A percentile compares a stretch with the other conserved stretches of the same genome.
Conservation (phyloP, 164 flowering plant species). For the Macadamia integrifolia region DNA sequence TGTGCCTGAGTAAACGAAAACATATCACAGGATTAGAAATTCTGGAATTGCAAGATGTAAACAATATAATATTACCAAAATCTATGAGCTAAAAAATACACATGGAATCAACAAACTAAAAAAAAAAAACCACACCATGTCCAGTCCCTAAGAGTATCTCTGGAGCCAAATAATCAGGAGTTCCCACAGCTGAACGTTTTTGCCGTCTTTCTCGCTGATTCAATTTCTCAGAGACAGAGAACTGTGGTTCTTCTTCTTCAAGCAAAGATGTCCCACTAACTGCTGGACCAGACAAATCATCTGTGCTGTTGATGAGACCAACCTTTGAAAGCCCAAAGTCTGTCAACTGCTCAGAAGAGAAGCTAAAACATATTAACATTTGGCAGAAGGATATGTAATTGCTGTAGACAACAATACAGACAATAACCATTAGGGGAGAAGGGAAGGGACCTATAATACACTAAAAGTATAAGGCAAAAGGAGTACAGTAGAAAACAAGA, state of each 20-base stretch:
- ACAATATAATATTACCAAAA: neutral
- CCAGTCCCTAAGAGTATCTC: conserved; percentile 98
- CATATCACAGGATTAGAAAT: neutral
- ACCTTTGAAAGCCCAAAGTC: conserved; percentile 99
- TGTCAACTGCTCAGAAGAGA: conserved; percentile 62
- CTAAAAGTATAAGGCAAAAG: neutral
- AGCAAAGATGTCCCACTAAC: conserved; percentile 79
- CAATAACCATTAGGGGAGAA: too few relatives aligned
- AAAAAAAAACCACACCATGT: conserved; percentile 60
- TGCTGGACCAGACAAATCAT: conserved; percentile 97
- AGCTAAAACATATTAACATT: conserved; percentile 4
- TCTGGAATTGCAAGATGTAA: neutral
- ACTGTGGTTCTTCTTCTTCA: conserved; percentile 60
- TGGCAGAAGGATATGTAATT: neutral
- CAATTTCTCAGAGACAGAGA: conserved; percentile 43
- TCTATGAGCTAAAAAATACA: neutral
- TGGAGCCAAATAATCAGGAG: conserved; percentile 99
- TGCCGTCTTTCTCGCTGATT: conserved; percentile 67
- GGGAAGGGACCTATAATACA: too few relatives aligned
- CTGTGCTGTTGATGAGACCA: conserved; percentile 99
- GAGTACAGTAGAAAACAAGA: neutral
- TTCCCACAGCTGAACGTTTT: conserved; percentile 98
- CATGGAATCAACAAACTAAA: neutral
- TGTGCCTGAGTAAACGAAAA: conserved; percentile 44
- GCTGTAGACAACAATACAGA: too few relatives aligned